Conservation (phyloP, 306 rosid species). For the Quillaja saponaria region DNA sequence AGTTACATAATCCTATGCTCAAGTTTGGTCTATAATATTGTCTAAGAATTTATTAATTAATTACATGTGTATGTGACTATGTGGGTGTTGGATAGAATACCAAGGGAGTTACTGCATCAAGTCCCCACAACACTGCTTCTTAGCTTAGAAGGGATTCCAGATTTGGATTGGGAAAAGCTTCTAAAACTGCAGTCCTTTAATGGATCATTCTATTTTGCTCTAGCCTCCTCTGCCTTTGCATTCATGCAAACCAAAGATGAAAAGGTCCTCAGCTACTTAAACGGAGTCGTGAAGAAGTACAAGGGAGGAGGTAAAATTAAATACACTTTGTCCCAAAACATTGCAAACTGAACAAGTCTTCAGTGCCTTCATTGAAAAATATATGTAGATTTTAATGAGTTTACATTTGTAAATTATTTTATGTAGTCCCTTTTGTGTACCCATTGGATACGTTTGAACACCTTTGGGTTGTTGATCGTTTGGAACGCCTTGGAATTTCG, state of each 20-base stretch:
- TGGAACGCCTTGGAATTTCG: conserved; percentile 83
- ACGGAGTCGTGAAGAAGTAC: no score
- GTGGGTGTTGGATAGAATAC: conserved; percentile 65
- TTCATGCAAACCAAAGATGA: conserved; percentile 67
- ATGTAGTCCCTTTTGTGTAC: conserved; percentile 89
- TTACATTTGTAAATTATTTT: no score
- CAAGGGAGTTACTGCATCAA: conserved; percentile 80
- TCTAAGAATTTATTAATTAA: no score
- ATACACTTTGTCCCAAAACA: no score
- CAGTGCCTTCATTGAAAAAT: no score
- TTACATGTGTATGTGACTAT: no score
- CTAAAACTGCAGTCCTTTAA: conserved; percentile 74
- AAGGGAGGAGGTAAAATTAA: no score
- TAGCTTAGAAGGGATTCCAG: conserved; percentile 93
- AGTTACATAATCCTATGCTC: no score
- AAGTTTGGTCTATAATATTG: no score
- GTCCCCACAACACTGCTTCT: conserved; percentile 82
- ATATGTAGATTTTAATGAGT: no score
- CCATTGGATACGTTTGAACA: conserved; percentile 90
- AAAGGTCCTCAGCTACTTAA: conserved; percentile 66
- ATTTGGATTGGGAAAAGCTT: conserved; percentile 81
- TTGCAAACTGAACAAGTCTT: no score
- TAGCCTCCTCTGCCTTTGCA: conserved; percentile 92
- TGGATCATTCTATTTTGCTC: conserved; percentile 90
- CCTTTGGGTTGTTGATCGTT: conserved; percentile 75